These are phyloP conservation scores for Cryphonectria parasitica DNA, from an alignment of 2,329 filamentous ascomycete genomes.

Conservation along the genomic window DNA sequence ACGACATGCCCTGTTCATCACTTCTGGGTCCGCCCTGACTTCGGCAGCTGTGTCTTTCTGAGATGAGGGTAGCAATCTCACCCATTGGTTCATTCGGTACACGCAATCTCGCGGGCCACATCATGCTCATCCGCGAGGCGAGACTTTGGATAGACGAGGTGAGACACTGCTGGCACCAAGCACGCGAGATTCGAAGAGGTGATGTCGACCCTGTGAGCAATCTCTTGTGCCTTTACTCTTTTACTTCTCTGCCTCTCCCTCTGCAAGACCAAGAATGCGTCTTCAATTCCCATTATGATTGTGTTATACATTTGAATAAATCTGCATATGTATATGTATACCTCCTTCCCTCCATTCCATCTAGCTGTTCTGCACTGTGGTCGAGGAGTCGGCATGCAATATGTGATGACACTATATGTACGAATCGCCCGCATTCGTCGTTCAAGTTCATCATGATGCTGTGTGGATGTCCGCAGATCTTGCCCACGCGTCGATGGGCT, in stretches of 20 bases:
- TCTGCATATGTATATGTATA: background rate
- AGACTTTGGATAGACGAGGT: background rate
- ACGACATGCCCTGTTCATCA: background rate
- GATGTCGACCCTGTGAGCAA: background rate
- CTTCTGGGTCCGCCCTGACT: slow-evolving; percentile 8
- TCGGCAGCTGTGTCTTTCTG: slow-evolving; percentile 12
- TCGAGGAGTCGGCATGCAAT: too few relatives aligned
- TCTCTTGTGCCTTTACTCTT: too few relatives aligned
- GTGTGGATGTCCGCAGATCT: background rate
- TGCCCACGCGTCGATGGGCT: background rate
- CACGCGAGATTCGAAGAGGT: background rate
- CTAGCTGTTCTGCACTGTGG: too few relatives aligned
- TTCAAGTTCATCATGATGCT: background rate
- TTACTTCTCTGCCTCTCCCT: background rate
- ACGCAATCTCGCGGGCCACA: background rate
- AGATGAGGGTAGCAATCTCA: background rate
- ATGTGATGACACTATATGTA: background rate
- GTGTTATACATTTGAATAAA: too few relatives aligned
- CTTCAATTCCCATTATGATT: background rate
- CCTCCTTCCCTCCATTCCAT: too few relatives aligned
- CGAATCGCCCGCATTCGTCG: background rate
- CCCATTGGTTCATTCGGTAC: background rate
- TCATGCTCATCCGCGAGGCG: background rate
- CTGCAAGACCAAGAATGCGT: background rate
- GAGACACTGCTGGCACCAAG: background rate